Percentiles rank a stretch among this genome's conserved stretches.
Conservation (phyloP, 345 rosid genomes). For the Acer saccharum region DNA sequence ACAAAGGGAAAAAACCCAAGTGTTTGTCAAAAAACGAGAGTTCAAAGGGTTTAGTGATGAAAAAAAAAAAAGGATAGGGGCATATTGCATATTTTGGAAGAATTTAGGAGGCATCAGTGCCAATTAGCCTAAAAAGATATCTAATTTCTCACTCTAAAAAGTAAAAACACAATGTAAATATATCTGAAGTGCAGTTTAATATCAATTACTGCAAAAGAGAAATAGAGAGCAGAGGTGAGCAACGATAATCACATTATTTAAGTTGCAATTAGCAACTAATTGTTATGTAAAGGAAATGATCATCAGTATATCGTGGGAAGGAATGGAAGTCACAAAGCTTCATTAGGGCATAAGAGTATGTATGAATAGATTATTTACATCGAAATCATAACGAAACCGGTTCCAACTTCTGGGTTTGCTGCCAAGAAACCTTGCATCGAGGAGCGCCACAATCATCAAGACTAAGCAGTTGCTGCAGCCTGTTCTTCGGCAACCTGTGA, state of each 20-base stretch:
- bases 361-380: conserved; percentile 35
- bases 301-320: conserved; percentile 15
- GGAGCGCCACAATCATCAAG: background rate
- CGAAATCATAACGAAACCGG: conserved; percentile 12
- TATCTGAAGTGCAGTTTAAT: background rate
- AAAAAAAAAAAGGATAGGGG: no score
- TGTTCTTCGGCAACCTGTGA: conserved; percentile 68
- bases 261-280: conserved; percentile 25
- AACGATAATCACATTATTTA: conserved; percentile 11
- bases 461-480: conserved; percentile 81
- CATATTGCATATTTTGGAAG: no score
- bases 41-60: no score
- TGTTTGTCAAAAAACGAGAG: no score
- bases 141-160: no score
- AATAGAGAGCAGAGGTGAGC: conserved; percentile 4
- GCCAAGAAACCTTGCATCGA: conserved; percentile 20
- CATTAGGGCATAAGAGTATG: conserved; percentile 21
- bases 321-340: conserved; percentile 35
- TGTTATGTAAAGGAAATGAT: conserved; percentile 16
- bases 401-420: background rate
- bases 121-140: no score
- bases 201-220: background rate
- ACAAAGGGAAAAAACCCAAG: no score
- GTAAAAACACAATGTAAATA: no score
- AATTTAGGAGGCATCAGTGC: no score